A percentile compares a stretch with the other conserved stretches of the same genome.
Conservation (phyloP, 352 stramenopile species). For the Thalassiosira mediterranea region DNA sequence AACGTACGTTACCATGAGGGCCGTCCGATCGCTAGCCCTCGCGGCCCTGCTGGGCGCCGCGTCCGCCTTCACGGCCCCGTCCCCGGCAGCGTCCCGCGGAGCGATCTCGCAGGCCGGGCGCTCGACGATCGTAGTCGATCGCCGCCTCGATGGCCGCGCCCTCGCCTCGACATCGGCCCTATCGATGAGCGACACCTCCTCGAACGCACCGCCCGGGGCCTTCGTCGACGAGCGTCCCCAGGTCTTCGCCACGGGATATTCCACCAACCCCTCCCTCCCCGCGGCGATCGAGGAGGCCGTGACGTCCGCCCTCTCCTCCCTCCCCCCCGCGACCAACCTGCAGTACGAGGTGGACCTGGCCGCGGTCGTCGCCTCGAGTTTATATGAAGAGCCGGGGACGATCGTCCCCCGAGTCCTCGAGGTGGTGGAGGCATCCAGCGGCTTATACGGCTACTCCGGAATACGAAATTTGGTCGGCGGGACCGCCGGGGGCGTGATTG, state of each 20-base stretch:
- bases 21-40: no score
- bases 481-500: constrained; percentile 71
- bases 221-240: constrained; percentile 34
- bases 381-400: constrained; percentile 66
- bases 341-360: constrained; percentile 58
- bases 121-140: no score
- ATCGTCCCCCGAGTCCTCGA: constrained; percentile 50
- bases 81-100: no score
- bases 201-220: background rate
- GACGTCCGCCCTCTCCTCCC: constrained; percentile 39
- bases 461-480: constrained; percentile 73
- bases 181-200: no score
- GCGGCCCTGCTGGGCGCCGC: no score
- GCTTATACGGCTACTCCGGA: constrained; percentile 21
- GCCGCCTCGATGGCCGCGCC: no score
- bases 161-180: no score
- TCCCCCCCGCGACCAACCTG: constrained; percentile 22
- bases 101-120: no score
- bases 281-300: constrained; percentile 60
- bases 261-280: constrained; percentile 51
- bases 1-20: no score
- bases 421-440: constrained; percentile 31
- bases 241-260: constrained; percentile 67
- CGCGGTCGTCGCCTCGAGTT: constrained; percentile 57
- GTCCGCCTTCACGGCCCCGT: no score